A percentile compares a stretch with the other conserved stretches of the same genome.
Evolutionary conservation across 306 rosid genomes (phyloP).

Genomic region (Trichosanthes truncata): DNA sequence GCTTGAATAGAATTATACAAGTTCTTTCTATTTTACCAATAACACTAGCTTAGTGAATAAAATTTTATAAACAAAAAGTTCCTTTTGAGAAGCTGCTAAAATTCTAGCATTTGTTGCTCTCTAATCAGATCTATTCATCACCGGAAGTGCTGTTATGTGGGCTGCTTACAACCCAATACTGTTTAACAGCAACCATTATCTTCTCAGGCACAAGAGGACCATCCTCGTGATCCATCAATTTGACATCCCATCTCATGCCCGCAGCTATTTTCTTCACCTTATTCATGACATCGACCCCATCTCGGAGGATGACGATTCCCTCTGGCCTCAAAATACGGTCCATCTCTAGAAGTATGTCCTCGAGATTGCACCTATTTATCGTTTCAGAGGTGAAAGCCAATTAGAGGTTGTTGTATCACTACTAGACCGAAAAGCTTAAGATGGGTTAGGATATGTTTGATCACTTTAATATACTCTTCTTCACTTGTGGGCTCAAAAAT

Average conservation of each 20-base stretch:
- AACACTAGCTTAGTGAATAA: background rate
- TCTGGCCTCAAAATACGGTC: conserved; percentile 88
- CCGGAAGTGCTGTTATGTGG: conserved; percentile 36
- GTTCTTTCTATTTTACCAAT: conserved; percentile 5
- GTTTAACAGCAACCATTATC: conserved; percentile 64
- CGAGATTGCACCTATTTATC: conserved; percentile 53
- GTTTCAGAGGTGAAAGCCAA: background rate
- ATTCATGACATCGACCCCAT: conserved; percentile 69
- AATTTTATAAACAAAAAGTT: background rate
- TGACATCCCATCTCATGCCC: conserved; percentile 83
- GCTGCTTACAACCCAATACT: conserved; percentile 62
- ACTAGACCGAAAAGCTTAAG: background rate
- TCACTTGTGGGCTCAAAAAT: background rate
- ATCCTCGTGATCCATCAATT: conserved; percentile 88
- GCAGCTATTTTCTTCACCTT: conserved; percentile 63
- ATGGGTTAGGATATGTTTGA: background rate
- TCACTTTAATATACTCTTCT: background rate
- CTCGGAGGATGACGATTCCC: conserved; percentile 67
- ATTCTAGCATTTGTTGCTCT: background rate
- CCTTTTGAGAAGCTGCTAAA: conserved; percentile 6
- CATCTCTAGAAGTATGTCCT: conserved; percentile 91
- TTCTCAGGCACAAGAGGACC: conserved; percentile 82
- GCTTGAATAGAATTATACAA: conserved; percentile 2
- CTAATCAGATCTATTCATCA: background rate
- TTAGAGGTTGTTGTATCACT: background rate